Evolutionary conservation across 2,329 filamentous ascomycete species (phyloP), one percentile per base, ranked within the genome.

Genomic region (Exophiala phaeomuriformis): DNA sequence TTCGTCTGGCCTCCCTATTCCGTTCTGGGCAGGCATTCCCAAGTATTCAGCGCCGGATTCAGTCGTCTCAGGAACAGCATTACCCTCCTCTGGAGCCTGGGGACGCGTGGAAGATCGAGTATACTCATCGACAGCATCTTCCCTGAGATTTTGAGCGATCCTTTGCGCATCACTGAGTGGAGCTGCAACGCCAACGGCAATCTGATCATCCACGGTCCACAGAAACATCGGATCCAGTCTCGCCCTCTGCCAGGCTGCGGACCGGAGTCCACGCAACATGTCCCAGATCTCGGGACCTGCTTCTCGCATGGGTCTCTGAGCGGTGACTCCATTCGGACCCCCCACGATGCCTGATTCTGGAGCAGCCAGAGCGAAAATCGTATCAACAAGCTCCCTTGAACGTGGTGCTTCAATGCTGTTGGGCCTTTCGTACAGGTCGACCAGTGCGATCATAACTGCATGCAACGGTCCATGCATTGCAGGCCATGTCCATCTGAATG

Each of bases 401-500:
- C 65, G 69, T 0, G 70, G 61, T 4, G 73, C 73, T 57, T 76
- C 72, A 0, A 71, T 66, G 52, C 71, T 74, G 41, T 68, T 65
- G 0, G 73, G 73, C 29, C 72, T 67, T 52, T 75, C 73, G 53
- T 75, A 75, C 1, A 76, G 64, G 58, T 76, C 73, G 50, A 76
- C 73, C 28, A 76, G 69, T 67, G 75, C 70, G 49, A 76, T 75
- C 70, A 73, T 70, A 30, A 68, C 71, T 9, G 71, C 69, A 63
- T 74, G 71, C 66, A 73, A 71, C 1, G 71, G 71, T 53, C 73
- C 71, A 51, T 72, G 69, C 43, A 69, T 71, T 3, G 72, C 71
- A 37, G 72, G 72, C 72, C 72, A 75, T 53, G 70, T 72, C 73
- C 73, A 76, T 45, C 73, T 70, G 45, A 76, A 75, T 0, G 72